These are phyloP conservation scores for Nakazawaea ambrosiae DNA, from an alignment of 805 yeast genomes.

Conservation along the genomic window DNA sequence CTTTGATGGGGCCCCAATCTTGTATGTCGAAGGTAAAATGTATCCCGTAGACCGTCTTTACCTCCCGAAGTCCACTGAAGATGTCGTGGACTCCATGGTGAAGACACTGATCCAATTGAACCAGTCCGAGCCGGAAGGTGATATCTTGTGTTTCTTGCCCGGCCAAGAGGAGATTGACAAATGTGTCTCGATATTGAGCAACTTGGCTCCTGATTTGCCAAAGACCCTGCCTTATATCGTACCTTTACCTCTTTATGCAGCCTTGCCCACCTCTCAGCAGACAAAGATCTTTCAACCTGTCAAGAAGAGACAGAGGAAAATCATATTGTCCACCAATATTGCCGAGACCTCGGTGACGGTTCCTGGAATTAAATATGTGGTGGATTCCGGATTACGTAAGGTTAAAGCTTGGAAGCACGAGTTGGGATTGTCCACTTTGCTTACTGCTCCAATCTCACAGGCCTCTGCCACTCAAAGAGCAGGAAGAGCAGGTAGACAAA, in stretches of 20 bases:
- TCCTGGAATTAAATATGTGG: slow-evolving; percentile 86
- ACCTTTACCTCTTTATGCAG: slow-evolving; percentile 87
- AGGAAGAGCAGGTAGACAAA: slow-evolving; percentile 99
- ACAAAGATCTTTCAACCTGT: slow-evolving; percentile 67
- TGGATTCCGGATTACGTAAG: slow-evolving; percentile 89
- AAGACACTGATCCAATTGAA: slow-evolving; percentile 75
- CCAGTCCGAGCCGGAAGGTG: slow-evolving; percentile 76
- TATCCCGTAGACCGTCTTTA: slow-evolving; percentile 75
- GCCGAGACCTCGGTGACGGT: slow-evolving; percentile 98
- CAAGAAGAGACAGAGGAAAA: slow-evolving; percentile 66
- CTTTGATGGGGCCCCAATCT: slow-evolving; percentile 72
- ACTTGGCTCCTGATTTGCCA: slow-evolving; percentile 59
- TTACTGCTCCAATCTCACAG: slow-evolving; percentile 88
- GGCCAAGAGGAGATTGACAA: slow-evolving; percentile 98
- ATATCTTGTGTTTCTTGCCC: slow-evolving; percentile 84
- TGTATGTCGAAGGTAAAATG: slow-evolving; percentile 85
- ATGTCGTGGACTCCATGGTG: slow-evolving; percentile 73
- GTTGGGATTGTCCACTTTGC: slow-evolving; percentile 82
- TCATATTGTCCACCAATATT: slow-evolving; percentile 88
- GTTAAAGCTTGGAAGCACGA: slow-evolving; percentile 94
- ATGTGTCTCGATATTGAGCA: slow-evolving; percentile 54
- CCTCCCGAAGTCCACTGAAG: slow-evolving; percentile 60
- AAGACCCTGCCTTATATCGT: slow-evolving; percentile 68
- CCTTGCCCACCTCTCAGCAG: slow-evolving; percentile 81
- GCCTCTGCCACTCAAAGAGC: slow-evolving; percentile 93